phyloP scores from a whole-genome alignment of 2,329 filamentous ascomycete species.

The Botrytis sinoallii region DNA sequence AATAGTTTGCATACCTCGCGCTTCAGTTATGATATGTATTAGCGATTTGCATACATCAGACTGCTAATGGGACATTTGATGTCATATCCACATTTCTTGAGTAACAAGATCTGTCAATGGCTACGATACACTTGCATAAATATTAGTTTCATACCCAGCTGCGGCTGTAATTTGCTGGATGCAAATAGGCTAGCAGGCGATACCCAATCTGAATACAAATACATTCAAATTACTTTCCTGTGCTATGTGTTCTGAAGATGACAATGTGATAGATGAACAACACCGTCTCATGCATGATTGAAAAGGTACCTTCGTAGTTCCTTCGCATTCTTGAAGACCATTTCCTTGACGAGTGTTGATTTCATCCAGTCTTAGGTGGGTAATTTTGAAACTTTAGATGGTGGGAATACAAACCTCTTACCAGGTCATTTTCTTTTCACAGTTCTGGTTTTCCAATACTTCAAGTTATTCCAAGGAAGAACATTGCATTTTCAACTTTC shows the following conservation, averaged over 20 bases:
- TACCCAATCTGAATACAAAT: constrained; percentile 15
- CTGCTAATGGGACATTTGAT: neutral
- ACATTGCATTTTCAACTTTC: neutral
- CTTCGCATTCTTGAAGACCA: neutral
- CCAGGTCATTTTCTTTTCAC: neutral
- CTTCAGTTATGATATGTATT: constrained; percentile 6
- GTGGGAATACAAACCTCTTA: neutral
- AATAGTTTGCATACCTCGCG: neutral
- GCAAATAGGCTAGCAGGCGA: constrained; percentile 15
- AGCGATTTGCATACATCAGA: constrained; percentile 8
- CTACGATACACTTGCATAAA: constrained; percentile 5
- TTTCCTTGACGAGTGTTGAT: neutral
- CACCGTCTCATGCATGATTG: neutral
- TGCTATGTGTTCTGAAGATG: neutral
- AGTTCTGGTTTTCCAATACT: neutral
- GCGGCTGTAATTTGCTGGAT: neutral
- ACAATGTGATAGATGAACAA: neutral
- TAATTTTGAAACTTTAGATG: neutral
- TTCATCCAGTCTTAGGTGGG: neutral
- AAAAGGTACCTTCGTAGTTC: neutral
- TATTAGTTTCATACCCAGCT: constrained; percentile 14
- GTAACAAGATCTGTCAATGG: constrained; percentile 1
- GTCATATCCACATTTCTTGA: constrained; percentile 6
- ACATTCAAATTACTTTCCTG: neutral
- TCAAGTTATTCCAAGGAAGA: neutral